Evolutionary conservation across 2,329 filamentous ascomycete species (phyloP), one percentile per base, ranked within the genome.

Genomic region (Stemphylium beticola): DNA sequence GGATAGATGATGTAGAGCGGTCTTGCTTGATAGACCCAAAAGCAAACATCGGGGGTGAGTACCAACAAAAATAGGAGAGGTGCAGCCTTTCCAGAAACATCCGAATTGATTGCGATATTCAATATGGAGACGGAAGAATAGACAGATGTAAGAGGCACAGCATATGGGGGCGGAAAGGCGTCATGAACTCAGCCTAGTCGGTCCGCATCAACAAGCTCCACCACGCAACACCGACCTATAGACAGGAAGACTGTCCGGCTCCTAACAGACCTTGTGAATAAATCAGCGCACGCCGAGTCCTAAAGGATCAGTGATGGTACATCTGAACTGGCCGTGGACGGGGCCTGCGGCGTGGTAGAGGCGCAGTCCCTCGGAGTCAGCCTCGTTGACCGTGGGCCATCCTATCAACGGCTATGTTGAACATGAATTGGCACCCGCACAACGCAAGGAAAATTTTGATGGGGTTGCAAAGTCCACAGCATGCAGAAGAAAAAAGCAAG

Each of bases 131-230:
- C 22, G 47, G 36, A 44, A 57, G 43, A 54, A 51, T 45, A 65
- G 47, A 41, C 37, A 38, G 49, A 48, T 31, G 14, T 31, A n/a
- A 59, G 50, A 55, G 40, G 52, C 50, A 67, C 53, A 52, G 54
- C 55, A 58, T 34, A 45, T 44, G 48, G 56, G 55, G 55, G 53
- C 55, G 38, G 48, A 45, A 55, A 53, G 52, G 47, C 22, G 43
- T 44, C 54, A 20, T 41, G 53, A 40, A 50, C 41, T 56, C 45
- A 57, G 48, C 56, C 37, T 54, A 37, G 42, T 51, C 41, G 39
- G 18, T 43, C 49, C 45, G 53, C 39, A 24, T 31, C 29, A 34
- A 46, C 14, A 11, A 4, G n/a, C 31, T 26, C 32, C 26, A 52
- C 40, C 41, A 44, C 32, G 53, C 52, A 54, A 44, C 46, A 49